Evolutionary conservation across 306 rosid species (phyloP), one percentile per base, ranked within the genome.

Genomic region (Acacia acuminata): DNA sequence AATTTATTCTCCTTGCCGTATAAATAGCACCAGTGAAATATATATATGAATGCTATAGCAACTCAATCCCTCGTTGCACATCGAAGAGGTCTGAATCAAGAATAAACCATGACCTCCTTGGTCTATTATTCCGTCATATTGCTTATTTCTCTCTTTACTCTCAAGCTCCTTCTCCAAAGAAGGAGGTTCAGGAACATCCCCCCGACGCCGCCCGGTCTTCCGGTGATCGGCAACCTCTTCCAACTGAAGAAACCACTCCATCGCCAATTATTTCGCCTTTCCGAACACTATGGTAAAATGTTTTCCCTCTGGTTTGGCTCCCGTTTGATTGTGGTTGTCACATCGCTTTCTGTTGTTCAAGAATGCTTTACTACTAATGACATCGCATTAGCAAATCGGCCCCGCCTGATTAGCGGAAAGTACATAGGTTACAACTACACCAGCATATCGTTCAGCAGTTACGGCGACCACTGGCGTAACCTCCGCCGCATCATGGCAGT

Each of bases 391-490:
- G 94, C 93, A 3, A 86, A 88, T 70, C 94, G 94, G 0, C 94
- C 97, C 0, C 75, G n/a, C 0, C 40, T 86, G 1, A 65, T 85
- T 32, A 0, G 6, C 0, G 88, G 88, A 15, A 89, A 89, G 79
- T 76, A 86, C 83, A 3, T 89, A 0, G 83, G 75, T 50, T 92
- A 92, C 85, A 86, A 90, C 82, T 15, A 78, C 79, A 90, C 94
- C 38, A 69, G 80, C 47, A 8, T 92, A 13, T 3, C 4, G 2
- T 2, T 5, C 4, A 2, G 94, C 14, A 73, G 89, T 10, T 86
- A 90, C 53, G 93, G 94, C 2, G 91, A 90, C 48, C 94, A 90
- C 47, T 92, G 97, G 97, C 94, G 92, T 40, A 90, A 88, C 84
- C 88, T 92, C 8, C 97, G 93, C 27, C 93, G 94, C 53, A 86